Conservation (phyloP, 257 asterid genomes). For the Lycium ferocissimum region DNA sequence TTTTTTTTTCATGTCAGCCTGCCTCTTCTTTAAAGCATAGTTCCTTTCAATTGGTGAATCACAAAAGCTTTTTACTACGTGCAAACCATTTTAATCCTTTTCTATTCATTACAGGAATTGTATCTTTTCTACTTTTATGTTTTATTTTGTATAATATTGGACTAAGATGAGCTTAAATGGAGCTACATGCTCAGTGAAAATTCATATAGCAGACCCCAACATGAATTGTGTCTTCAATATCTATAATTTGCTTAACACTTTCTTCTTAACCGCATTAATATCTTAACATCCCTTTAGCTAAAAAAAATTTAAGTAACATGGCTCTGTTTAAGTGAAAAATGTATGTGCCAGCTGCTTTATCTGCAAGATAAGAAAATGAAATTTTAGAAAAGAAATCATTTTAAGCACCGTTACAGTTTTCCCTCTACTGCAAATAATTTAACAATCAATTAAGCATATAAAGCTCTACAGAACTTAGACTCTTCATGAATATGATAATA, state of each 20-base stretch:
- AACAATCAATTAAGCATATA: background rate
- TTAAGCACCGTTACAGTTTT: background rate
- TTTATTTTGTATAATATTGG: background rate
- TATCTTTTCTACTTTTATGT: background rate
- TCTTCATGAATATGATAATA: conserved; percentile 7
- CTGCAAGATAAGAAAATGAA: background rate
- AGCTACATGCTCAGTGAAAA: background rate
- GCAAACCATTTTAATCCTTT: background rate
- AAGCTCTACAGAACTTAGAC: background rate
- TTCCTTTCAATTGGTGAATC: background rate
- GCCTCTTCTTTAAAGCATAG: conserved; percentile 19
- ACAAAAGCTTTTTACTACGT: background rate
- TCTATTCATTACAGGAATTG: background rate
- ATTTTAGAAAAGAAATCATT: background rate
- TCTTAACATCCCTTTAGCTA: conserved; percentile 11
- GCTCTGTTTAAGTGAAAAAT: background rate
- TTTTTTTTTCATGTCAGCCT: background rate
- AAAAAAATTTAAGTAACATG: background rate
- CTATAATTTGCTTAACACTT: conserved; percentile 2
- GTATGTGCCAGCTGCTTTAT: background rate
- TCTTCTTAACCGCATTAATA: background rate
- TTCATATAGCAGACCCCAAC: background rate
- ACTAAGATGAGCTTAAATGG: background rate
- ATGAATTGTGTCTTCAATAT: background rate
- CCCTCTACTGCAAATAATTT: background rate